These are phyloP conservation scores for Antrodiella citrinella DNA, from an alignment of 768 basidiomycete species.

Conservation along the genomic window DNA sequence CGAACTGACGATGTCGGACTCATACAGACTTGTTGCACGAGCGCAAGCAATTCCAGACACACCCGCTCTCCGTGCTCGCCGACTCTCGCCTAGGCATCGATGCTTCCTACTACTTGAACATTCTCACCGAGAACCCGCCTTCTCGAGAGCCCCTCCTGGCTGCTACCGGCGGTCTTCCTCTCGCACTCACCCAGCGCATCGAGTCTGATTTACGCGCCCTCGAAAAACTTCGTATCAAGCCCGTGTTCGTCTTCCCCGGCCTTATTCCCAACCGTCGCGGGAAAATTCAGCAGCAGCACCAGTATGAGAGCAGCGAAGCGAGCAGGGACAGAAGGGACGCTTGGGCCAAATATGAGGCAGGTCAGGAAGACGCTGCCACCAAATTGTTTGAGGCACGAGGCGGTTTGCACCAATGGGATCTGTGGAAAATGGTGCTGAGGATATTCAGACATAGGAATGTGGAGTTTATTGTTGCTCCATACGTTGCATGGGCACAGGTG, in stretches of 20 bases:
- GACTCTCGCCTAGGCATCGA: slow-evolving; percentile 97
- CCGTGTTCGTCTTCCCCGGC: slow-evolving; percentile 97
- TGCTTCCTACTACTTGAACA: slow-evolving; percentile 82
- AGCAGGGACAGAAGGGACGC: slow-evolving; percentile 75
- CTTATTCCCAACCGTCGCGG: slow-evolving; percentile 69
- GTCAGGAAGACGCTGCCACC: slow-evolving; percentile 84
- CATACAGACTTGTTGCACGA: slow-evolving; percentile 70
- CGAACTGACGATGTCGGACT: neutral
- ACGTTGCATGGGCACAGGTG: slow-evolving; percentile 94
- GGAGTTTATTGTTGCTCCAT: slow-evolving; percentile 94
- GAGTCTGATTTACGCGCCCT: slow-evolving; percentile 87
- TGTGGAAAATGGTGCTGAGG: slow-evolving; percentile 89
- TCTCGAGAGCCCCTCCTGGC: slow-evolving; percentile 88
- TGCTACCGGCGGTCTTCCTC: slow-evolving; percentile 90
- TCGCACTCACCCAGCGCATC: slow-evolving; percentile 80
- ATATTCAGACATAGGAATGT: slow-evolving; percentile 93
- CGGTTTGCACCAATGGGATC: slow-evolving; percentile 72
- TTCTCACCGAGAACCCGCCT: slow-evolving; percentile 64
- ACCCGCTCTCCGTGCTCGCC: slow-evolving; percentile 71
- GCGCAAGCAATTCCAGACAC: slow-evolving; percentile 81
- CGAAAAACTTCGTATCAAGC: slow-evolving; percentile 90
- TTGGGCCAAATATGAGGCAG: slow-evolving; percentile 90
- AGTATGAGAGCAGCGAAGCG: slow-evolving; percentile 45
- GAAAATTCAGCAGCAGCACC: slow-evolving; percentile 53
- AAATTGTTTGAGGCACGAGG: slow-evolving; percentile 74